Conservation (phyloP, 208 protist genomes). For the Acanthamoeba triangularis region DNA sequence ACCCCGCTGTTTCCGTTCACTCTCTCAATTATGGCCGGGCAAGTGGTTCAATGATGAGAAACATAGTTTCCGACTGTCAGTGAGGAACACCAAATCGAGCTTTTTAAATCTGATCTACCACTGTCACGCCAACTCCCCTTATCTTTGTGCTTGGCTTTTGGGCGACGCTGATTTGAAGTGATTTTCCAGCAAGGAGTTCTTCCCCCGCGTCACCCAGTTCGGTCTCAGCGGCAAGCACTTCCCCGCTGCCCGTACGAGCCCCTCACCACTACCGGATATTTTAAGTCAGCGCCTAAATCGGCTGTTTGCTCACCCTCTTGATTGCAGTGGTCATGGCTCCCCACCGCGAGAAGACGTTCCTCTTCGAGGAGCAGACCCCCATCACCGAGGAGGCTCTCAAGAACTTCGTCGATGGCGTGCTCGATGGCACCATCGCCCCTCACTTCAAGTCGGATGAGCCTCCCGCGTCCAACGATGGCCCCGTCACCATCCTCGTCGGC, state of each 20-base stretch:
- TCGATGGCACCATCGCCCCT: conserved; percentile 53
- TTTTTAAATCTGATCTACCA: conserved; percentile 54
- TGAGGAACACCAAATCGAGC: conserved; percentile 55
- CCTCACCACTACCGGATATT: not conserved
- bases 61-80: not conserved
- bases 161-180: not conserved
- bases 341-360: conserved; percentile 55
- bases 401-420: conserved; percentile 45
- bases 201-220: conserved; percentile 21
- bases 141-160: not conserved
- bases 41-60: not conserved
- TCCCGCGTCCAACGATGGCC: conserved; percentile 80
- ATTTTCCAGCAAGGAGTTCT: conserved; percentile 48
- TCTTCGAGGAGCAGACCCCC: not conserved
- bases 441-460: conserved; percentile 80
- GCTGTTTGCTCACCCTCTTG: not conserved
- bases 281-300: not conserved
- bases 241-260: conserved; percentile 53
- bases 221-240: conserved; percentile 58
- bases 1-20: not conserved
- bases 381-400: conserved; percentile 43
- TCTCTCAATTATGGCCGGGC: not conserved
- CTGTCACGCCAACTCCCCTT: not conserved
- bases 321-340: conserved; percentile 44
- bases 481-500: conserved; percentile 85